These are phyloP conservation scores for Phytophthora tentaculata DNA, from an alignment of 352 stramenopile genomes.

Conservation along the genomic window DNA sequence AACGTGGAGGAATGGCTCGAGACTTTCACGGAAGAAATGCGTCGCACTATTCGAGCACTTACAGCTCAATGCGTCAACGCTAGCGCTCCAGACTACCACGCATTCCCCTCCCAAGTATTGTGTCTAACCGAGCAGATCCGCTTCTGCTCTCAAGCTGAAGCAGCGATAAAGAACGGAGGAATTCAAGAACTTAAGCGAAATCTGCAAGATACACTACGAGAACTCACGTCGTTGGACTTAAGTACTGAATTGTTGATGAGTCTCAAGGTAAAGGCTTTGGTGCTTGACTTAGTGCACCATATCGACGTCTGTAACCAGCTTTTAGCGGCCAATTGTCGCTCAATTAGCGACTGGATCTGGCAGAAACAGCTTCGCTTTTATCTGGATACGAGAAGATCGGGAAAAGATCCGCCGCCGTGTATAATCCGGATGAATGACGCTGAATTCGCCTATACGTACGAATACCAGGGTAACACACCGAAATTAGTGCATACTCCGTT, in stretches of 20 bases:
- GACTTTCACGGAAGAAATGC: conserved; percentile 92
- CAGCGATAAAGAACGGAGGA: conserved; percentile 78
- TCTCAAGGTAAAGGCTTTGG: conserved; percentile 95
- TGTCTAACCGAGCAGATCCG: conserved; percentile 93
- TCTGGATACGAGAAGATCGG: conserved; percentile 55
- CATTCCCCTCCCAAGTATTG: conserved; percentile 91
- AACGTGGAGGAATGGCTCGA: conserved; percentile 95
- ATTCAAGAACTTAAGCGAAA: conserved; percentile 72
- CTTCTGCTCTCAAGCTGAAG: conserved; percentile 90
- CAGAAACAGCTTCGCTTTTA: conserved; percentile 96
- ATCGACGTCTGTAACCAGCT: conserved; percentile 95
- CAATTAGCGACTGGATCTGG: conserved; percentile 88
- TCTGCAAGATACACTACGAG: conserved; percentile 70
- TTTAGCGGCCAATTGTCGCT: conserved; percentile 57
- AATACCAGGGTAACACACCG: conserved; percentile 94
- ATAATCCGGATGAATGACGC: conserved; percentile 82
- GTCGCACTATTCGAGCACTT: conserved; percentile 82
- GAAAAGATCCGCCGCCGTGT: conserved; percentile 38
- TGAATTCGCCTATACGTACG: conserved; percentile 93
- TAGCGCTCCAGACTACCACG: conserved; percentile 86
- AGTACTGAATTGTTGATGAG: conserved; percentile 88
- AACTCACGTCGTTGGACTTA: conserved; percentile 87
- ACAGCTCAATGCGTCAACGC: conserved; percentile 80
- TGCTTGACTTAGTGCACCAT: conserved; percentile 96
- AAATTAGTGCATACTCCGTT: conserved; percentile 95